Evolutionary conservation across 305 asterid genomes (phyloP).

Genomic region (Fraxinus sp.): DNA sequence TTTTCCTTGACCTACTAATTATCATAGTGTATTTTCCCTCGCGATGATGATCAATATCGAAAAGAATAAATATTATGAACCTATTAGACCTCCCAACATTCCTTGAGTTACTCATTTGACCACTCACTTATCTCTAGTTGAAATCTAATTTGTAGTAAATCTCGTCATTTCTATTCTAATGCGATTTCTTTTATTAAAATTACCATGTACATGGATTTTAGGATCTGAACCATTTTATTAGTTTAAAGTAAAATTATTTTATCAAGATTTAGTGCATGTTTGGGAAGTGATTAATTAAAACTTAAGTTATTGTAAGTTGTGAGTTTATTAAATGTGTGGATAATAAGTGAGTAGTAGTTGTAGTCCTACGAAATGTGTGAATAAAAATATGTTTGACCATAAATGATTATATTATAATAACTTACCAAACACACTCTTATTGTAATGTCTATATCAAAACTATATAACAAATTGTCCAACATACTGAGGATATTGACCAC

Average conservation of each 20-base stretch:
- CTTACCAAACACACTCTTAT: not conserved
- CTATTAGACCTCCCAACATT: not conserved
- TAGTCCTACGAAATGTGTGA: not conserved
- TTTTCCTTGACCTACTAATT: not conserved
- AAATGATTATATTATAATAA: too few species aligned
- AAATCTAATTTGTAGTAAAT: not conserved
- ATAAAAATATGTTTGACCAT: not conserved
- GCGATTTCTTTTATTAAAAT: not conserved
- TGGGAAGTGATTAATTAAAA: not conserved
- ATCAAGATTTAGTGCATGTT: not conserved
- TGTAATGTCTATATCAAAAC: not conserved
- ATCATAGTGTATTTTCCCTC: not conserved
- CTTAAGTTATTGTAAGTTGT: not conserved
- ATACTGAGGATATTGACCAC: not conserved
- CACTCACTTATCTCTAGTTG: not conserved
- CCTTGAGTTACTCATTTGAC: not conserved
- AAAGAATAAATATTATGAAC: not conserved
- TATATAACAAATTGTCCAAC: not conserved
- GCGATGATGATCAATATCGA: not conserved
- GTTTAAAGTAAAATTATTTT: not conserved
- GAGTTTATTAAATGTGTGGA: not conserved
- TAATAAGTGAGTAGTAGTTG: not conserved
- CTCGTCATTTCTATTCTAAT: not conserved
- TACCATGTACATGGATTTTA: not conserved
- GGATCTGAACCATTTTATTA: not conserved